Base-by-base conservation (phyloP, 495 filamentous ascomycete species). In the Aspergillus wentii region DNA sequence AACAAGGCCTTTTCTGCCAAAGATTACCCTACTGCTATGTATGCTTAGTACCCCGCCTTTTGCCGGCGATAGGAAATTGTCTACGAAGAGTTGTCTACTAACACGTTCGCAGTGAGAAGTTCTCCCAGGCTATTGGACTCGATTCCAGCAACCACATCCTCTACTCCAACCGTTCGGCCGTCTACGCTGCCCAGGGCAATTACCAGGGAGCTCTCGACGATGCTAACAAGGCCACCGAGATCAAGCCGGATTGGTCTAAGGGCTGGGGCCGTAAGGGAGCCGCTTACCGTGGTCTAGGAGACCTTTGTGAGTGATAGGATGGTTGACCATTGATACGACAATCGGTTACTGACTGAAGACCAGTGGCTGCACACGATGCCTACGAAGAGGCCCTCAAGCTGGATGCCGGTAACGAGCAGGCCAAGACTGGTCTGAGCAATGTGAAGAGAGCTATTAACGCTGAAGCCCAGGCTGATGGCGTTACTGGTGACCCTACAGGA, bases 231-330 rank as follows among this genome's bases (percentile, higher is more conserved):
- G 87, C 87, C 0, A 90, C 81, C 34, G 78, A 92, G 70, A 68
- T 97, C 59, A 97, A 97, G 72, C 85, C 92, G 10, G 91, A 97
- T 70, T 98, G 94, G 94, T 84, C 88, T 22, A 95, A 96, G 65
- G 94, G 92, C 51, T 92, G 88, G 78, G 78, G 81, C 30, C 80
- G 92, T 32, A 96, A 95, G 68, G 92, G 88, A 25, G 83, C 91
- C 30, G 92, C 92, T 35, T 71, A 86, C 18, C 92, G 92, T 62
- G 92, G 92, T 8, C 65, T 79, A 33, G 85, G 88, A 26, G 88
- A 96, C 57, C 77, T 96, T 14, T 51, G 80, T 85, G 71, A 45
- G 74, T 64, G 10, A 27, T 22, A 23, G 8, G 31, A 8, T 29
- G 11, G 1, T 5, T 19, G 5, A 1, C 9, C 26, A n/a, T 32